phyloP scores from a whole-genome alignment of 306 rosid genomes.

The Castanea crenata region DNA sequence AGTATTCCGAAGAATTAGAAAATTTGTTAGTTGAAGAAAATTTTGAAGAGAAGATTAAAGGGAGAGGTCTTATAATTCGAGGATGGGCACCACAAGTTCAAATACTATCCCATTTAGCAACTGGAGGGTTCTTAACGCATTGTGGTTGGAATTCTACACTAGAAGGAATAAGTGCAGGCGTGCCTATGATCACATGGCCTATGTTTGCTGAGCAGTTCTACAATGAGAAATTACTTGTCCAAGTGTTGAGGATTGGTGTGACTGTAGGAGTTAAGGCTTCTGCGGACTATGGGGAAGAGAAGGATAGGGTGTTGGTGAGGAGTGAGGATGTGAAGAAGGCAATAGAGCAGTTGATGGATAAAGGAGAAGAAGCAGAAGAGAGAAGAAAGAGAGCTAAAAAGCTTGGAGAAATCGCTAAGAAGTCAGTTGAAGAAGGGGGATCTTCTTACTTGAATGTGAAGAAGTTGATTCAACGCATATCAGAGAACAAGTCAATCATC shows the following conservation, averaged over 20 bases:
- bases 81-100: no score
- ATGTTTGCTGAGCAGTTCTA: conserved; percentile 55
- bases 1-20: no score
- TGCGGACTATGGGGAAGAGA: conserved; percentile 7
- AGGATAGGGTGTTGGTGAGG: conserved; percentile 12
- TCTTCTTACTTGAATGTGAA: not conserved
- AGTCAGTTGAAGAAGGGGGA: not conserved
- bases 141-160: not conserved
- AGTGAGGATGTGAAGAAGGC: not conserved
- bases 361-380: not conserved
- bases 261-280: conserved; percentile 1
- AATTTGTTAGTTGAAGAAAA: no score
- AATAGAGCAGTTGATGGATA: not conserved
- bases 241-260: conserved; percentile 14
- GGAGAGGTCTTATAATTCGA: no score
- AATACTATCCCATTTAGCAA: no score
- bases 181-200: conserved; percentile 67
- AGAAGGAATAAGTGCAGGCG: conserved; percentile 51
- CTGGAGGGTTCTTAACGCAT: no score
- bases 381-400: not conserved
- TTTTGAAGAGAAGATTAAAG: no score
- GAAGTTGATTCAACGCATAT: not conserved
- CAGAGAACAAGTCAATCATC: not conserved
- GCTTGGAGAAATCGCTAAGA: not conserved
- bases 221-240: conserved; percentile 43